A percentile compares a stretch with the other conserved stretches of the same genome.
phyloP scores from a whole-genome alignment of 129 eudicot species.

The Escallonia rubra region DNA sequence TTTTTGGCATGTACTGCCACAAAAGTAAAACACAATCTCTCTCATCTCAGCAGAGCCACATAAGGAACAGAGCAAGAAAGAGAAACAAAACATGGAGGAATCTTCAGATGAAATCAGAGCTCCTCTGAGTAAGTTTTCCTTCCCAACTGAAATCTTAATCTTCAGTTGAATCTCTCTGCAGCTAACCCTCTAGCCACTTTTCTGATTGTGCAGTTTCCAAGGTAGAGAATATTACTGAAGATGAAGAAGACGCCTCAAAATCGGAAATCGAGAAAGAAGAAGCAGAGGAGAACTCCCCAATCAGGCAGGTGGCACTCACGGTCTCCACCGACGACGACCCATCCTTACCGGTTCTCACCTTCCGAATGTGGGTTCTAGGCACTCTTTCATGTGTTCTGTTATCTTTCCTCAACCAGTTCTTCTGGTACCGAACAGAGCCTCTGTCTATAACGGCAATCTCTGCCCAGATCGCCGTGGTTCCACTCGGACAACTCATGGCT shows the following conservation, averaged over 20 bases:
- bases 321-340: conserved; percentile 86
- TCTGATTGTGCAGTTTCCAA: conserved; percentile 11
- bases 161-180: not conserved
- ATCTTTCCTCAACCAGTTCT: conserved; percentile 87
- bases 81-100: conserved; percentile 24
- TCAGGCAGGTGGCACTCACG: conserved; percentile 91
- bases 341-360: conserved; percentile 76
- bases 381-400: conserved; percentile 67
- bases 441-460: conserved; percentile 91
- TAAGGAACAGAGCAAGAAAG: not conserved
- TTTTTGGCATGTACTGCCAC: no score
- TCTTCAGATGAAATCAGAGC: conserved; percentile 36
- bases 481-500: conserved; percentile 93
- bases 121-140: conserved; percentile 40
- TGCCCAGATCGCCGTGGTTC: conserved; percentile 92
- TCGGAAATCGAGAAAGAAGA: not conserved
- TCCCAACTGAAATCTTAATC: not conserved
- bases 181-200: not conserved
- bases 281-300: conserved; percentile 64
- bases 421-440: conserved; percentile 96
- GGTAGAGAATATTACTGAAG: not conserved
- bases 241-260: not conserved
- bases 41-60: not conserved
- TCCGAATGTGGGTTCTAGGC: conserved; percentile 94
- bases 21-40: not conserved